These are phyloP conservation scores for Fusarium sambucinum DNA, from an alignment of 2,329 filamentous ascomycete species.

Conservation along the genomic window DNA sequence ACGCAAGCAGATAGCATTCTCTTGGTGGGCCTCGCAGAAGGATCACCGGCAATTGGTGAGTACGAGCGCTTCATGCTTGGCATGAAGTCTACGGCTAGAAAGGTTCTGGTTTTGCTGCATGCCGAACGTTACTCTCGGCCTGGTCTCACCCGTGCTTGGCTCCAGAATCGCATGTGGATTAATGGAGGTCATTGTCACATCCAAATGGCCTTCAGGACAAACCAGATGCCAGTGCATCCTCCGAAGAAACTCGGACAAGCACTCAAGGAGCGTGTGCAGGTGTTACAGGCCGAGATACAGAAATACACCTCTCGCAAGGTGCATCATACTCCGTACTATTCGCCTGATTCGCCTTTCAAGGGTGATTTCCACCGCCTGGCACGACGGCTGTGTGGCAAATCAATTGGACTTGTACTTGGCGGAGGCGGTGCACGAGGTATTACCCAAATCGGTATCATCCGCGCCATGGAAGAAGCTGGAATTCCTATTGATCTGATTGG, in stretches of 20 bases:
- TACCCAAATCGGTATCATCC: conserved; percentile 92
- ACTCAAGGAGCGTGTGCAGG: conserved; percentile 92
- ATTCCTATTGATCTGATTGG: conserved; percentile 96
- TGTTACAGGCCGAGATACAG: conserved; percentile 95
- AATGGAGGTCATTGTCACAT: conserved; percentile 98
- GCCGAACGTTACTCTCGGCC: conserved; percentile 87
- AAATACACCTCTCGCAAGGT: conserved; percentile 96
- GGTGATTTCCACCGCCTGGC: conserved; percentile 96
- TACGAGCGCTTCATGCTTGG: conserved; percentile 96
- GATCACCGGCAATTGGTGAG: conserved; percentile 90
- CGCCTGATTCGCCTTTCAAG: conserved; percentile 91
- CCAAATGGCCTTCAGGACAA: conserved; percentile 89
- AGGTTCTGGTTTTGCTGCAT: conserved; percentile 91
- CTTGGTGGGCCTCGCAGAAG: conserved; percentile 89
- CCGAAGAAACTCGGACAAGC: conserved; percentile 84
- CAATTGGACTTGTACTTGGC: conserved; percentile 91
- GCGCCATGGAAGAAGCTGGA: conserved; percentile 93
- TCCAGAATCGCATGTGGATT: conserved; percentile 95
- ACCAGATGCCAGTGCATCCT: conserved; percentile 80
- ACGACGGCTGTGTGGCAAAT: conserved; percentile 90
- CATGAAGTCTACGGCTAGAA: conserved; percentile 96
- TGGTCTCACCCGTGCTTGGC: conserved; percentile 88
- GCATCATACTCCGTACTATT: conserved; percentile 89
- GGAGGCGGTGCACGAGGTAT: conserved; percentile 94
- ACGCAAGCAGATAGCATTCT: conserved; percentile 96